Evolutionary conservation across 371 early-diverging fungal genomes (phyloP), one percentile per base, ranked within the genome.

Genomic region (Apophysomyces sp.): DNA sequence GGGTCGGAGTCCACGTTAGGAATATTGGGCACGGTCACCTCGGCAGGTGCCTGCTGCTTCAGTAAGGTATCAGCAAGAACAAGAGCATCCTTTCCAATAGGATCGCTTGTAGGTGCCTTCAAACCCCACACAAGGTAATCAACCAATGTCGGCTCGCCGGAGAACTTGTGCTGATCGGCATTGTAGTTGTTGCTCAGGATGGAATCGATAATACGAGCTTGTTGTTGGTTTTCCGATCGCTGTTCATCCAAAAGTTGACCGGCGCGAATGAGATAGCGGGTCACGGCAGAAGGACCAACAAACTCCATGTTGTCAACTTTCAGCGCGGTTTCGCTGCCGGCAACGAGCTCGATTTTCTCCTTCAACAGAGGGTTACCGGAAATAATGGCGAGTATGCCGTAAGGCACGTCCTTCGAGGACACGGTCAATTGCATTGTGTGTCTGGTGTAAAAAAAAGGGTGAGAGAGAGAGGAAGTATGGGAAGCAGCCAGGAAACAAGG

Each of bases 41-140:
- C 58, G 39, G 64, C 62, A 30, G 77, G 57, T 15, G 78, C 71
- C 39, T 72, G 62, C 21, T 44, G 49, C 49, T 13, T 16, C 49
- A 44, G 21, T 21, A 44, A 44, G 55, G 76, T 58, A 34, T 74
- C 67, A 32, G 60, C 63, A 24, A 73, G 68, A 53, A 72, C 74
- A 11, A 62, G 61, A 30, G 63, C 60, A 28, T 67, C 68, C 41
- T 67, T 61, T n/a, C 63, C 62, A 51, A 67, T 62, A 51, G 74
- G 41, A 61, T 75, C 76, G 28, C 68, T 72, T 24, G 67, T 60
- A 21, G 72, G 63, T 24, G 66, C 69, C 60, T 80, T 71, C n/a
- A 63, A 61, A 41, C 68, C 80, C 81, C 84, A 82, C 57, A 73
- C 79, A 5, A 82, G 65, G 39, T 69, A 77, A 63, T 82, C 84